Evolutionary conservation across 2,329 filamentous ascomycete species (phyloP), one percentile per base, ranked within the genome.

Genomic region (Remersonia thermophila): DNA sequence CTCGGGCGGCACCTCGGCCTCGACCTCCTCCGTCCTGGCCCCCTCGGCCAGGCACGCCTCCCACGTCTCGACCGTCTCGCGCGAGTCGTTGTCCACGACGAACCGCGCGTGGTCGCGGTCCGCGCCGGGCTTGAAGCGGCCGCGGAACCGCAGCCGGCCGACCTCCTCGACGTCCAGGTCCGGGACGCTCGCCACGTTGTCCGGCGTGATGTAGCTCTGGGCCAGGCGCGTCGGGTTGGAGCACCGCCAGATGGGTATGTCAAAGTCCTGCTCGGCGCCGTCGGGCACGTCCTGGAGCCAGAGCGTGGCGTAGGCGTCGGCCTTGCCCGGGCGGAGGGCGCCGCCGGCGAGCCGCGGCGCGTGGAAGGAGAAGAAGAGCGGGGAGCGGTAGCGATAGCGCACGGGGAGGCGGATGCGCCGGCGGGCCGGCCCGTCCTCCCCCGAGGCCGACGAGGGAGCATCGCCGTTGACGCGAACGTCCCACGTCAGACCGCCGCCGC

Each of bases 1-100:
- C 9, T 72, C 61, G 1, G 77, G 73, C 0, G 86, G 83, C 0
- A 94, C 65, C 50, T 93, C 80, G 16, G 77, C 70, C 8, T 71
- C 63, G 1, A 95, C 84, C 18, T 75, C 70, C 37, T 77, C 71
- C 11, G 67, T 60, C 2, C 91, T 76, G 0, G 94, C 83, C 10
- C 89, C 89, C 56, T 96, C 87, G 0, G 85, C 77, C 28, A 81
- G 74, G 55, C 89, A 95, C 1, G 86, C 83, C 57, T 95, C 86
- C 85, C 87, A 96, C 0, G 81, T 83, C 61, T 96, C 89, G 45
- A 84, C 93, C 0, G 87, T 95, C 63, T 96, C 91, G 23, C 89
- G 79, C 1, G 81, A 80, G 54, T 93, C 78, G 51, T 93, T 94
- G 56, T 93, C 83, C 32, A 77, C 73, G 15, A 94, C 78, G 48